Evolutionary conservation across 805 yeast genomes (phyloP), one percentile per base, ranked within the genome.

Genomic region (Candida montana): DNA sequence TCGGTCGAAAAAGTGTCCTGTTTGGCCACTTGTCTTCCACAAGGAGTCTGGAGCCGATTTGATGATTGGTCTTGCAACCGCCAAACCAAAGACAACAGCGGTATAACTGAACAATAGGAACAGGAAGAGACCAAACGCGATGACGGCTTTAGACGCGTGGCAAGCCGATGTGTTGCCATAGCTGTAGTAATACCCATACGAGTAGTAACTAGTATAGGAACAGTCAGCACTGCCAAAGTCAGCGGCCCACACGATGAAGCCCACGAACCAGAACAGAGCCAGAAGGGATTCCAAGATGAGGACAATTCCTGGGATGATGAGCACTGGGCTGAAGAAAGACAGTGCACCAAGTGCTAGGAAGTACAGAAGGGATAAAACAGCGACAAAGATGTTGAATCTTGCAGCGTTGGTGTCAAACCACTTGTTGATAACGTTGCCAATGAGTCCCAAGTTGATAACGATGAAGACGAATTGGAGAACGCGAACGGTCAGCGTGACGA

Each of bases 41-140:
- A 35, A 31, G 13, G 30, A n/a, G 9, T 18, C 19, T 10, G 34
- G 23, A 21, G 31, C 29, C 15, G 20, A 10, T 7, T 10, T 12
- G 7, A 40, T 23, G 4, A 41, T 18, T 23, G 49, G 45, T 20
- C 27, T 35, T 3, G 45, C 39, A 24, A 39, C 45, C 28, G 37
- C 43, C 6, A 47, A 10, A 4, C 45, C 47, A 18, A 49, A 13
- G 5, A 49, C 18, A 6, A 42, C 31, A 15, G 48, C 19, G 2
- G 50, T 37, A 20, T 40, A 15, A 3, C 46, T 11, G 33, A 50
- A 52, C 9, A 51, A 38, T 4, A 37, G 26, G 42, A 49, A 52
- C 28, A 43, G 45, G 35, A 52, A 46, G 3, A 49, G 37, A 17
- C 46, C 50, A 36, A 52, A 49, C 5, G 53, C 56, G 33, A 52